Evolutionary conservation across 768 basidiomycete species (phyloP).

Genomic region (Pisolithus orientalis): DNA sequence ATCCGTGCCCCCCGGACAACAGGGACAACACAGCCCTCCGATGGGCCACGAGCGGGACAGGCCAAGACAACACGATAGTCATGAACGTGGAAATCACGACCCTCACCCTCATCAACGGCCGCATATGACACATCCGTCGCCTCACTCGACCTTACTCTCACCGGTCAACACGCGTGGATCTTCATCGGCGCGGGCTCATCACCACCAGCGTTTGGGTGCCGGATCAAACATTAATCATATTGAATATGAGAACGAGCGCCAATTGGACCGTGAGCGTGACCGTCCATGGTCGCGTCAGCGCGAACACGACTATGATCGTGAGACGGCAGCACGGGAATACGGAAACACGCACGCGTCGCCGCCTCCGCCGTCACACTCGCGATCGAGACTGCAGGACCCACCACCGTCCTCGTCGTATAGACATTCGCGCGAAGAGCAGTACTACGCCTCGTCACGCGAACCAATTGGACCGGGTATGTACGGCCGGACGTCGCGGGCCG

Average conservation of each 20-base stretch:
- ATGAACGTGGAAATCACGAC: conserved; percentile 33
- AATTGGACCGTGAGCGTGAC: conserved; percentile 42
- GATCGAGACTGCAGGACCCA: conserved; percentile 30
- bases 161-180: conserved; percentile 31
- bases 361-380: conserved; percentile 25
- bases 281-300: conserved; percentile 31
- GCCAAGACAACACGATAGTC: conserved; percentile 43
- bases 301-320: conserved; percentile 40
- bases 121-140: conserved; percentile 27
- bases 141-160: conserved; percentile 28
- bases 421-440: conserved; percentile 19
- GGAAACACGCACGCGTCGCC: conserved; percentile 36
- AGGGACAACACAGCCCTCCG: conserved; percentile 44
- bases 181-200: conserved; percentile 41
- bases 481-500: conserved; percentile 45
- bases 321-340: conserved; percentile 26
- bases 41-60: conserved; percentile 37
- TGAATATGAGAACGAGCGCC: conserved; percentile 32
- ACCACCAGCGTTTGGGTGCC: conserved; percentile 63
- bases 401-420: conserved; percentile 22
- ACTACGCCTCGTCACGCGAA: conserved; percentile 22
- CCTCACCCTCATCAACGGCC: conserved; percentile 28
- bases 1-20: conserved; percentile 36
- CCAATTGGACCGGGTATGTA: conserved; percentile 25
- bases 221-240: conserved; percentile 46